Evolutionary conservation across 2,329 filamentous ascomycete genomes (phyloP), one percentile per base, ranked within the genome.

Genomic region (Escovopsis sp.): DNA sequence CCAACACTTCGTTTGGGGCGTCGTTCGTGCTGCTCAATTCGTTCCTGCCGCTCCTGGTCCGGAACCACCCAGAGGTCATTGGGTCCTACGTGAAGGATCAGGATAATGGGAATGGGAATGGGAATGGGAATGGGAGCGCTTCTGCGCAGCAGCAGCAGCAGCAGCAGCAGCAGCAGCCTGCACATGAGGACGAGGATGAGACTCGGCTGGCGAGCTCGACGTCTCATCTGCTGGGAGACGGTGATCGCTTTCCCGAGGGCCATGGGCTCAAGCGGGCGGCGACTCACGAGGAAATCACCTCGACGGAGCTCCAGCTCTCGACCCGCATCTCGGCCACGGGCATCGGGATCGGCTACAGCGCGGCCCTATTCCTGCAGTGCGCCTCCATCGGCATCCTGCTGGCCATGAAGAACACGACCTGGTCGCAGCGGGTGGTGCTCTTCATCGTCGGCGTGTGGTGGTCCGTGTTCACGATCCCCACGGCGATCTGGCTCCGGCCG

Each of bases 21-120:
- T 94, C 87, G 0, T 96, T 94, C 58, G 91, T 98, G 3, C 71
- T 98, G 11, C 67, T 98, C 37, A 98, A 98, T 63, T 94, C 88
- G 1, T 98, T 95, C 54, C 67, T 98, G 35, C 91, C 91, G 0
- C 68, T 98, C 8, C 71, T 98, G 9, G 91, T 96, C 43, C 76
- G 89, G 37, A 79, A 94, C 56, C 87, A 96, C 58, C 81, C 84
- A 1, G 65, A 66, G 32, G 55, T 63, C 12, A 49, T 61, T 9
- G 51, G 51, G n/a, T 54, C 54, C 16, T 57, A 52, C 12, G 45
- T 62, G 11, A 57, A 60, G 11, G 57, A 63, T 1, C 47, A 50
- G 2, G 48, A 34, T 7, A 42, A 54, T 14, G 48, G 59, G 24
- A 47, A 56, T 2, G 50, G 57, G 12, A 45, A 53, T 4, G 48